Evolutionary conservation across 352 stramenopile species (phyloP).

Genomic region (Phytopythium oedochilum): DNA sequence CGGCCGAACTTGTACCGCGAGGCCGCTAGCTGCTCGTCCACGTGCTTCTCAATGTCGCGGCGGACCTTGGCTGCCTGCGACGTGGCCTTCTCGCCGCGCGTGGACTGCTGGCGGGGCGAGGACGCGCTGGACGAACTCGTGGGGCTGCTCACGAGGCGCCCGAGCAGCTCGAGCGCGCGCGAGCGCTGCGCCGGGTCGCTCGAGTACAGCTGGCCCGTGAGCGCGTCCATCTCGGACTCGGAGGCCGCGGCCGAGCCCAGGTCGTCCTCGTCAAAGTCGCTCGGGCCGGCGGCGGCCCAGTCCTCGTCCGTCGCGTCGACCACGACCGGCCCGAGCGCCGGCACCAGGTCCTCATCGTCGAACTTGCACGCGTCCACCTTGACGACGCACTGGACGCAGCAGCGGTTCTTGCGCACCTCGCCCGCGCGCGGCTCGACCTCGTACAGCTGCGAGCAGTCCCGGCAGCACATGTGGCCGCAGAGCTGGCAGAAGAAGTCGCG

Average conservation of each 20-base stretch:
- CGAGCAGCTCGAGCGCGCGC: slow-evolving; percentile 39
- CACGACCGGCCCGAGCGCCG: slow-evolving; percentile 28
- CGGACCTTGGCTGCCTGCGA: slow-evolving; percentile 26
- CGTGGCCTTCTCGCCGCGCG: slow-evolving; percentile 17
- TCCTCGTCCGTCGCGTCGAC: slow-evolving; percentile 28
- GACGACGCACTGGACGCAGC: slow-evolving; percentile 37
- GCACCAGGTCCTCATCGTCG: slow-evolving; percentile 38
- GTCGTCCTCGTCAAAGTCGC: slow-evolving; percentile 17
- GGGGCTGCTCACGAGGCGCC: slow-evolving; percentile 23
- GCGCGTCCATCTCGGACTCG: slow-evolving; percentile 17
- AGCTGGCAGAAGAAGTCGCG: slow-evolving; percentile 49
- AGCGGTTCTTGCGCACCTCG: slow-evolving; percentile 34
- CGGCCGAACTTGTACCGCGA: slow-evolving; percentile 14
- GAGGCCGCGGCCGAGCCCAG: slow-evolving; percentile 12
- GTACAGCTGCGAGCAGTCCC: slow-evolving; percentile 36
- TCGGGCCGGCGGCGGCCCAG: slow-evolving; percentile 19
- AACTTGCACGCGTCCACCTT: slow-evolving; percentile 39
- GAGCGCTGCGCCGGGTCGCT: slow-evolving; percentile 32
- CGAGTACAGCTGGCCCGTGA: slow-evolving; percentile 35
- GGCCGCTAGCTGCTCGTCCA: slow-evolving; percentile 24
- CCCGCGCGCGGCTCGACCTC: slow-evolving; percentile 37
- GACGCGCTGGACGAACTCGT: slow-evolving; percentile 14
- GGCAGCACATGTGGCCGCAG: slow-evolving; percentile 40
- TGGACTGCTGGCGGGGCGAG: slow-evolving; percentile 4
- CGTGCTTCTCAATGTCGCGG: slow-evolving; percentile 34